phyloP scores from a whole-genome alignment of 176 grass and related monocot genomes.

The maize (Zea mays) region Zm-B73-REFERENCE-NAM-5.0 NC_050099.1:67993501-67994000 shows the following conservation, averaged over 20 bases:
- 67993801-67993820: neutral
- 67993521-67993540: slow-evolving; percentile 23
- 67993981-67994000: neutral
- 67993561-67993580: neutral
- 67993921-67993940: neutral
- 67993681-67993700: slow-evolving; percentile 2
- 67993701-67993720: slow-evolving; percentile 8
- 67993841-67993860: neutral
- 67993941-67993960: neutral
- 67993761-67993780: neutral
- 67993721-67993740: neutral
- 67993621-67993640: neutral
- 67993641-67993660: neutral
- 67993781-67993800: neutral
- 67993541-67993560: slow-evolving; percentile 17
- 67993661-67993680: neutral
- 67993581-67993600: neutral
- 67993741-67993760: slow-evolving; percentile 9
- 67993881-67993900: neutral
- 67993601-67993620: neutral
- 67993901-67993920: neutral
- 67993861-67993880: neutral
- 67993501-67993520: slow-evolving; percentile 22
- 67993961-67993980: neutral
- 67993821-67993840: neutral